Base-by-base conservation (phyloP, 306 rosid species). In the Sphenostylis stenocarpa region DNA sequence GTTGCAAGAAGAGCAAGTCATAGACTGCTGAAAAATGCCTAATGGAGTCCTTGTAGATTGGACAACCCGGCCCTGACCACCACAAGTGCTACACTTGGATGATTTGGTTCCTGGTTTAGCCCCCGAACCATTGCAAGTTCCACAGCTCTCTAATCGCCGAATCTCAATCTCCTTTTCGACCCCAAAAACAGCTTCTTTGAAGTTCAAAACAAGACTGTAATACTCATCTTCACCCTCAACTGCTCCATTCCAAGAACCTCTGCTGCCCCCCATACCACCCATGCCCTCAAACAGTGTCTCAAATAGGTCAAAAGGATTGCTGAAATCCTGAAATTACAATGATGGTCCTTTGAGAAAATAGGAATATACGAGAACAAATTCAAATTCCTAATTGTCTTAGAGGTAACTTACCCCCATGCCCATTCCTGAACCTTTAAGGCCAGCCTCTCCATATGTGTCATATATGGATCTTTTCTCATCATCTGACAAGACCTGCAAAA, bases 21-120 rank as follows among this genome's bases (percentile, higher is more conserved):
- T 92, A n/a, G 96, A 87, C 85, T 96, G 99, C 86, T 95, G 99
- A 84, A 95, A 95, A 83, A 95, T 96, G 67, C 99, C 99, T 23
- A 95, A 75, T 0, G 99, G 99, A 6, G 99, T 95, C 80, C 99
- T 87, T 2, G 99, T 96, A 5, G 96, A 90, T 2, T 91, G 77
- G 75, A 95, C 91, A 39, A 95, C 99, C 75, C 92, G 96, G 31
- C 99, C 99, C 83, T 95, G 99, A 63, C 99, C 99, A 20, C 98
- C 97, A 81, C 99, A 95, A 26, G 99, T 88, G 77, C 88, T 82
- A 68, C 99, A 95, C 79, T 64, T 85, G 58, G 97, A 81, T 57
- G 99, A 90, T 43, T 85, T 82, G 43, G 99, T 92, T 65, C 99
- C 99, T 2, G 99, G 97, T 84, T 95, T 95, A 29, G 98, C 96